These are phyloP conservation scores for Trypanosoma theileri DNA, from an alignment of 208 protist species.

Conservation along the genomic window DNA sequence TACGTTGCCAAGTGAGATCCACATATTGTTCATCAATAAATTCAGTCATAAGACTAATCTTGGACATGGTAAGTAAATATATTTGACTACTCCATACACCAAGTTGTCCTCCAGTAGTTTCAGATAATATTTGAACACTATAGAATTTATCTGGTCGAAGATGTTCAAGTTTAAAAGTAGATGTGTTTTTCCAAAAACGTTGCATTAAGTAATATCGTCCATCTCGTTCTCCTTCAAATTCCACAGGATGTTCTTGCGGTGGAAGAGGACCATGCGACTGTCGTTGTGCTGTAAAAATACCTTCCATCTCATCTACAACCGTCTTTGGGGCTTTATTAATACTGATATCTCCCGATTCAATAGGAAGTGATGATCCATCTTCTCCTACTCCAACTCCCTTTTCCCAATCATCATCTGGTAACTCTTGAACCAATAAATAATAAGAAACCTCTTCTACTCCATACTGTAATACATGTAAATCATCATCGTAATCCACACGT, in stretches of 20 bases:
- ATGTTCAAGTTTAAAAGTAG: constrained; percentile 32
- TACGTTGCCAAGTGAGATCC: constrained; percentile 59
- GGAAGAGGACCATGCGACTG: constrained; percentile 10
- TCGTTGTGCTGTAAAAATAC: constrained; percentile 18
- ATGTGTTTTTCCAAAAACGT: constrained; percentile 23
- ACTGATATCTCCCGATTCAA: constrained; percentile 2
- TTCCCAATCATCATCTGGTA: constrained; percentile 30
- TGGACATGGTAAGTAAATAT: constrained; percentile 73
- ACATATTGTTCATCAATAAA: constrained; percentile 78
- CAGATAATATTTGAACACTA: constrained; percentile 76
- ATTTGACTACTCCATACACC: constrained; percentile 72
- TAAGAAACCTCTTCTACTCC: constrained; percentile 66
- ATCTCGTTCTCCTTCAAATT: constrained; percentile 27
- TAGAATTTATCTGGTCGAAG: constrained; percentile 67
- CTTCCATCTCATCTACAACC: constrained; percentile 26
- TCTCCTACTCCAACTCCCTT: constrained; percentile 22
- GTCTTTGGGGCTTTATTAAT: neutral
- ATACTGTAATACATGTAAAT: constrained; percentile 83
- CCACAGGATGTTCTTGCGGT: constrained; percentile 24
- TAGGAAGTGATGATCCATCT: constrained; percentile 6
- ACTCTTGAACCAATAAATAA: constrained; percentile 75
- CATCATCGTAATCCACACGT: constrained; percentile 81
- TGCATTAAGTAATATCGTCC: constrained; percentile 31
- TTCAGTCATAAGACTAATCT: constrained; percentile 41
- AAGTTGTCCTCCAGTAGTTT: constrained; percentile 75